A percentile compares a stretch with the other conserved stretches of the same genome.
Evolutionary conservation across 129 eudicot genomes (phyloP).

Genomic region (Arctium lappa): DNA sequence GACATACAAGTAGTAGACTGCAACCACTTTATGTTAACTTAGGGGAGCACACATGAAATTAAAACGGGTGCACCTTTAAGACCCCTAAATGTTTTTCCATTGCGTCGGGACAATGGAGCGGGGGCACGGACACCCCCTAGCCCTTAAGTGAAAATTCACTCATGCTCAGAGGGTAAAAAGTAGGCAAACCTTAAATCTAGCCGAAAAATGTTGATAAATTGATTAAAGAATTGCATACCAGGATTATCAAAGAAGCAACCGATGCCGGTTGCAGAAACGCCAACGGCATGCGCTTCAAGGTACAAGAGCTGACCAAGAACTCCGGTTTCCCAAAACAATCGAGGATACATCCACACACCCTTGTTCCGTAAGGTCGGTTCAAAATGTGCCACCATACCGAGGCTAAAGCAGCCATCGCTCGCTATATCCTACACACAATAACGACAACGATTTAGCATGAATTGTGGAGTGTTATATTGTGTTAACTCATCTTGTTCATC

Average conservation of each 20-base stretch:
- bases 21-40: not conserved
- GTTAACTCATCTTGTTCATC: not conserved
- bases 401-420: constrained; percentile 92
- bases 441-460: not conserved
- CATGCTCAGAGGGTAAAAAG: not conserved
- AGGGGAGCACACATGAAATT: not conserved
- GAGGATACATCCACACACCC: constrained; percentile 94
- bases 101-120: not conserved
- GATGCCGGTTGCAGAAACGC: constrained; percentile 95
- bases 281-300: constrained; percentile 95
- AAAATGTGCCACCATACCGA: constrained; percentile 91
- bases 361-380: constrained; percentile 55
- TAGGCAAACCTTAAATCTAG: not conserved
- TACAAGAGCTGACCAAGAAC: constrained; percentile 88
- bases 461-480: no score
- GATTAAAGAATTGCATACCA: constrained; percentile 41
- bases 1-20: no score
- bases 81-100: not conserved
- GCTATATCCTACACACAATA: constrained; percentile 67
- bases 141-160: not conserved
- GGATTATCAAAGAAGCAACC: constrained; percentile 98
- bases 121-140: not conserved
- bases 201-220: not conserved
- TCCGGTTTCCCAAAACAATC: constrained; percentile 96
- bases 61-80: not conserved